Base-by-base conservation (phyloP, 495 filamentous ascomycete species). In the Acidomyces sp. region DNA sequence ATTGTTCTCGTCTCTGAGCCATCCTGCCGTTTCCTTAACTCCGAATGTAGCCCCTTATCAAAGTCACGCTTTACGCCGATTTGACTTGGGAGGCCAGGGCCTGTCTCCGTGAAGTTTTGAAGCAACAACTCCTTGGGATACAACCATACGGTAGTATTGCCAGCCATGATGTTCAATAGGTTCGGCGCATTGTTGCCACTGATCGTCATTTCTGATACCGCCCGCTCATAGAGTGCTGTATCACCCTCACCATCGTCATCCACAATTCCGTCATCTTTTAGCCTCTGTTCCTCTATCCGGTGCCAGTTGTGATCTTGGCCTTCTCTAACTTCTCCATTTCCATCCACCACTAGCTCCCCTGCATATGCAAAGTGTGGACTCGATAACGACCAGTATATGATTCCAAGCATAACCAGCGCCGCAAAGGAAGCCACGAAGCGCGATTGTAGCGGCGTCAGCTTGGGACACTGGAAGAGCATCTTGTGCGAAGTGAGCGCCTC, bases 391-490 rank as follows among this genome's bases (percentile, higher is more conserved):
- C 77, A 53, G 51, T 73, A 75, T 37, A 82, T 48, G 25, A 72
- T 34, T 25, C 75, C 42, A 21, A 80, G 46, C 24, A 77, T 51
- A 31, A 70, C 54, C 22, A 71, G 69, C 28, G 72, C 70, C 54
- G 69, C 57, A 44, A 77, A 48, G 23, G 72, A 78, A 54, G 78
- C 77, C 57, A 69, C 72, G 48, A 85, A 62, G 49, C 74, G 75
- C 60, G 73, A 78, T 67, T 80, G 78, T 45, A 81, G 62, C 45
- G 68, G 72, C 54, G 71, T 72, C 48, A 72, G 65, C 52, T 73
- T 67, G 23, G 55, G 63, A 49, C 61, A 61, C 56, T 63, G 45
- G 43, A 46, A 43, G 32, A 37, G 43, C 48, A 51, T 51, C 26
- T 7, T 27, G 15, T 19, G 3, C 1, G 43, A 17, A 6, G 43